Base-by-base conservation (phyloP, 2,329 filamentous ascomycete genomes). In the Penicillium sp. region DNA sequence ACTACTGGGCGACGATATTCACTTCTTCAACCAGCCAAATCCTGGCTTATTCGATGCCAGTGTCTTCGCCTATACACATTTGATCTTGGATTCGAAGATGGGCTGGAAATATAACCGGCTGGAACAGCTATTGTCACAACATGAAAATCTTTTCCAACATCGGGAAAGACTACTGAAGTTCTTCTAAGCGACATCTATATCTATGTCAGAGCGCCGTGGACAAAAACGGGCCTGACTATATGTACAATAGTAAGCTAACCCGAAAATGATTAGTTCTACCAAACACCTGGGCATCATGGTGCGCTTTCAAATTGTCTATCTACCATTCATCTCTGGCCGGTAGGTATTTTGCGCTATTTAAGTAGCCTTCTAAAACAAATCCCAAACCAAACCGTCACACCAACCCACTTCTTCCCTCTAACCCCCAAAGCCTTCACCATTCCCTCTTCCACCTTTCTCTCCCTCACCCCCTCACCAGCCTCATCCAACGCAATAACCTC, bases 1-100 rank as follows among this genome's bases (percentile, higher is more conserved):
- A 21, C 70, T 90, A 8, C 78, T 92, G 9, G 87, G 83, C 1
- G 76, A 84, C 0, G 76, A 87, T 44, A 70, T 79, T 19, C 90
- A 87, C 82, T 91, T 90, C 74, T 90, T 89, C 70, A 83, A 80
- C 5, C 73, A 75, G 61, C 55, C 76, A 31, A 73, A 76, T 17
- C 92, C 94, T 0, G 87, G 88, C 0, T 73, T 94, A 26, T 94
- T 98, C 69, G 95, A 99, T 78, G 93, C 94, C 7, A 88, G 87
- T 58, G 86, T 98, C 2, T 98, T 97, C 78, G 89, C 92, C 3
- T 99, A 97, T 76, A 93, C 91, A 0, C 88, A 96, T 75, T 81
- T 96, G 55, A 81, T 98, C 56, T 78, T 96, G 56, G 87, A 91
- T 63, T 83, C 88, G 38, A 71, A 70, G 2, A 71, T 92, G 66